These are phyloP conservation scores for Prunus fruticosa DNA, from an alignment of 306 rosid species.

Conservation along the genomic window DNA sequence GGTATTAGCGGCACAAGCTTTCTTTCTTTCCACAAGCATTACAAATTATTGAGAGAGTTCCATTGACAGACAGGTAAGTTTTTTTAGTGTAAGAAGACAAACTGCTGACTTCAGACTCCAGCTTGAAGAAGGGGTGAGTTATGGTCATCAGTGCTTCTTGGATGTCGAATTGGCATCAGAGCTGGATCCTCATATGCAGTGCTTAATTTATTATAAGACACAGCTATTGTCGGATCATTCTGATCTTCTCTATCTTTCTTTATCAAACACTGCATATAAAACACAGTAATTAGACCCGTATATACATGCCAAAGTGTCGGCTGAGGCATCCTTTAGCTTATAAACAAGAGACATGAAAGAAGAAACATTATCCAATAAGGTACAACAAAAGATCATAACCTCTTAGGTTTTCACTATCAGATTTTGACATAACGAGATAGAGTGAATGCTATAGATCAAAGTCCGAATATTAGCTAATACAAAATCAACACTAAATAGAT, in stretches of 20 bases:
- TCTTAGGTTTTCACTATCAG: not conserved
- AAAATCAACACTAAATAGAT: not conserved
- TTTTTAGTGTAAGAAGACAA: not conserved
- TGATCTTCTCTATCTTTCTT: constrained; percentile 70
- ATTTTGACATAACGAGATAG: not conserved
- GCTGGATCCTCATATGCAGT: constrained; percentile 67
- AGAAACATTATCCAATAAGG: not conserved
- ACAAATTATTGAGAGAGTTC: too few species aligned
- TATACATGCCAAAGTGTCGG: not conserved
- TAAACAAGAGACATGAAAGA: not conserved
- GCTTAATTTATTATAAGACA: constrained; percentile 47
- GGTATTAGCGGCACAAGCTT: not conserved
- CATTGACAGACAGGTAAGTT: not conserved
- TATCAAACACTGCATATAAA: constrained; percentile 56
- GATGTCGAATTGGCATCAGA: constrained; percentile 37
- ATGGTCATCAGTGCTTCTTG: constrained; percentile 33
- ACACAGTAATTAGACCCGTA: not conserved
- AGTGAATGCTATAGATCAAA: not conserved
- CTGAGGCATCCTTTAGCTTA: not conserved
- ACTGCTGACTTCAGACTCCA: constrained; percentile 25
- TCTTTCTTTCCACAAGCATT: too few species aligned
- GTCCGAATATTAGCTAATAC: not conserved
- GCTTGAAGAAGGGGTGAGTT: constrained; percentile 55
- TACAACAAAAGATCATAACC: not conserved
- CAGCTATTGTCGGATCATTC: constrained; percentile 43